phyloP scores from a whole-genome alignment of 139 green algal genomes.

The Deuterostichococcus epilithicus region DNA sequence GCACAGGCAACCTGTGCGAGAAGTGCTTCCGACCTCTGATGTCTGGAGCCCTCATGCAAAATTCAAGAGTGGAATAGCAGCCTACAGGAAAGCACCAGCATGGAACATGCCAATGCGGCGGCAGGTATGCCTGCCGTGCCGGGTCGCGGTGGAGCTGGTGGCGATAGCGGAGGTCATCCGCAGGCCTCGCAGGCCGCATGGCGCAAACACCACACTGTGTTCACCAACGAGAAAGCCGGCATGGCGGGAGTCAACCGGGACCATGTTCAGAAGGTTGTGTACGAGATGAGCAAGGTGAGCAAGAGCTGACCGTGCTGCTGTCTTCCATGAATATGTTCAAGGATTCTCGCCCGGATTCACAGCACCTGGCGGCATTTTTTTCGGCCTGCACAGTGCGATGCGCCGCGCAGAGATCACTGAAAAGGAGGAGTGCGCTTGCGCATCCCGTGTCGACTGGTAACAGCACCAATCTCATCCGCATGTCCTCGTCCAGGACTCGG shows the following conservation, averaged over 20 bases:
- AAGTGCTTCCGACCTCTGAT: too few relatives aligned
- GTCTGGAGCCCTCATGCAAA: too few relatives aligned
- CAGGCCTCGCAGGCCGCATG: slow-evolving; percentile 8
- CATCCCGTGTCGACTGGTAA: background rate
- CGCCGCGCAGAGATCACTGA: background rate
- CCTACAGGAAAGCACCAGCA: too few relatives aligned
- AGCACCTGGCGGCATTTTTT: too few relatives aligned
- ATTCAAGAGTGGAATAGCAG: too few relatives aligned
- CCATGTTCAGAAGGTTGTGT: slow-evolving; percentile 77
- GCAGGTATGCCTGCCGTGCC: too few relatives aligned
- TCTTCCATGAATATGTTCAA: background rate
- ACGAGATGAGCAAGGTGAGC: slow-evolving; percentile 82
- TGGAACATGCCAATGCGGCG: too few relatives aligned
- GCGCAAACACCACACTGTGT: slow-evolving; percentile 61
- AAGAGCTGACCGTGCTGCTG: background rate
- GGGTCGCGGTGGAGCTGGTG: background rate
- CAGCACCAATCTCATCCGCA: background rate
- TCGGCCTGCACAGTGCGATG: background rate
- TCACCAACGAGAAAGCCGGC: slow-evolving; percentile 90
- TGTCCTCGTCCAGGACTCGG: slow-evolving; percentile 45
- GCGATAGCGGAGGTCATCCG: background rate
- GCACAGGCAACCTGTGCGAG: too few relatives aligned
- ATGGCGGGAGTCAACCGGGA: slow-evolving; percentile 69
- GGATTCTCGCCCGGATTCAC: too few relatives aligned
- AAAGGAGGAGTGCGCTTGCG: background rate